These are phyloP conservation scores for Pistacia integerrima DNA, from an alignment of 345 rosid species.

Conservation along the genomic window DNA sequence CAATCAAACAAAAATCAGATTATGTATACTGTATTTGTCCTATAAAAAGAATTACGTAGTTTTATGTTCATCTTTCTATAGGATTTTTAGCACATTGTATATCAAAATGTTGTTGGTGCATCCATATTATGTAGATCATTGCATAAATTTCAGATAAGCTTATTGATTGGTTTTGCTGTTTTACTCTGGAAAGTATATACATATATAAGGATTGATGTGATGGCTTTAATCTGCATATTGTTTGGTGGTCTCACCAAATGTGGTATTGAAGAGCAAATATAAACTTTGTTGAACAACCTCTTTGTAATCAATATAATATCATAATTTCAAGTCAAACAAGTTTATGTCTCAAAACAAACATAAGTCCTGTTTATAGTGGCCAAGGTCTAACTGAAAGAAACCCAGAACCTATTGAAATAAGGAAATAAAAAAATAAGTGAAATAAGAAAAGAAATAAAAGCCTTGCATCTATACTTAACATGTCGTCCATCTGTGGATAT, in stretches of 20 bases:
- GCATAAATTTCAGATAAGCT: neutral
- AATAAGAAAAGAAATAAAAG: no score
- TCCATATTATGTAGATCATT: slow-evolving; percentile 2
- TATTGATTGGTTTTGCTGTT: neutral
- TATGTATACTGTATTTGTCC: neutral
- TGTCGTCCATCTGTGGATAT: no score
- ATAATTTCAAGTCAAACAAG: no score
- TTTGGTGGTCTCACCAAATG: neutral
- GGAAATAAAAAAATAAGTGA: no score
- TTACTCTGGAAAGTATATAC: neutral
- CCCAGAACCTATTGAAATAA: no score
- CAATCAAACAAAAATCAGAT: slow-evolving; percentile 5
- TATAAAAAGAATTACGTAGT: neutral
- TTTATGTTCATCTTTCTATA: neutral
- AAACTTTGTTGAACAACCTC: slow-evolving; percentile 1
- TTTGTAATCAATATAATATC: neutral
- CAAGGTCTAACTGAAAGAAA: no score
- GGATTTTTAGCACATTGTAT: neutral
- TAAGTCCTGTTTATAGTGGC: no score
- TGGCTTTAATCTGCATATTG: neutral
- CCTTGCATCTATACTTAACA: no score
- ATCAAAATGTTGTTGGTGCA: neutral
- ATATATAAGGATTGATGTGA: neutral
- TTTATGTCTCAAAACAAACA: neutral
- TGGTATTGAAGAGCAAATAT: neutral